Conservation (phyloP, 768 basidiomycete species). For the Calocybe indica region DNA sequence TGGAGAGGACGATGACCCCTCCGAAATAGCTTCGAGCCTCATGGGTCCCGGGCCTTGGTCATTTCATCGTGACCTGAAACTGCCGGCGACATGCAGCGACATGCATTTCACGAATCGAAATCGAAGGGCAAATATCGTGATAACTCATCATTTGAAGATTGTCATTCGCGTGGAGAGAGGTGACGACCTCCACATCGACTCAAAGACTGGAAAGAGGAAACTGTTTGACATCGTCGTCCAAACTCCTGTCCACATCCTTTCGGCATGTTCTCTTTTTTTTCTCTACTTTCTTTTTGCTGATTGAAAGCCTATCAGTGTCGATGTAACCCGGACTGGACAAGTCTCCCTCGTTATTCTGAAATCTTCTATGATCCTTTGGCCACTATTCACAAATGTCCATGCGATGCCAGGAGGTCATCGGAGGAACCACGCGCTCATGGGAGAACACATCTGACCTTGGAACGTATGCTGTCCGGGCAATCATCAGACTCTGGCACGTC, state of each 20-base stretch:
- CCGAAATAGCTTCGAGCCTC: slow-evolving; percentile 49
- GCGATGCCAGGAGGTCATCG: slow-evolving; percentile 20
- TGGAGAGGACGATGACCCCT: slow-evolving; percentile 42
- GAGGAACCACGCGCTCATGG: slow-evolving; percentile 1
- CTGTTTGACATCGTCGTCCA: slow-evolving; percentile 85
- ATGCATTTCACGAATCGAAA: slow-evolving; percentile 81
- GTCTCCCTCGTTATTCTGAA: slow-evolving; percentile 71
- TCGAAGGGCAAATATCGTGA: slow-evolving; percentile 63
- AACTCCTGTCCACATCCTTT: slow-evolving; percentile 81
- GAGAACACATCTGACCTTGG: slow-evolving; percentile 11
- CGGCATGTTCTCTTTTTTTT: slow-evolving; percentile 43
- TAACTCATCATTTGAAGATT: slow-evolving; percentile 76
- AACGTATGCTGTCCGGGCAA: slow-evolving; percentile 23
- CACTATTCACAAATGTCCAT: slow-evolving; percentile 40
- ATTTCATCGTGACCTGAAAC: slow-evolving; percentile 58
- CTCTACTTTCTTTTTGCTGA: not conserved
- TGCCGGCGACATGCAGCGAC: slow-evolving; percentile 58
- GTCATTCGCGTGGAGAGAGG: slow-evolving; percentile 80
- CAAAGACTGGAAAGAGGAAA: slow-evolving; percentile 68
- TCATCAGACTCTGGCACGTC: slow-evolving; percentile 31
- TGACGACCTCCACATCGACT: slow-evolving; percentile 57
- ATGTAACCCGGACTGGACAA: slow-evolving; percentile 74
- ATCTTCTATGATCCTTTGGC: slow-evolving; percentile 30
- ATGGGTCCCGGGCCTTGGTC: slow-evolving; percentile 89
- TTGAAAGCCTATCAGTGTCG: slow-evolving; percentile 48